These are phyloP conservation scores for Pterulicium gracile DNA, from an alignment of 1,284 basidiomycete genomes.

Conservation along the genomic window DNA sequence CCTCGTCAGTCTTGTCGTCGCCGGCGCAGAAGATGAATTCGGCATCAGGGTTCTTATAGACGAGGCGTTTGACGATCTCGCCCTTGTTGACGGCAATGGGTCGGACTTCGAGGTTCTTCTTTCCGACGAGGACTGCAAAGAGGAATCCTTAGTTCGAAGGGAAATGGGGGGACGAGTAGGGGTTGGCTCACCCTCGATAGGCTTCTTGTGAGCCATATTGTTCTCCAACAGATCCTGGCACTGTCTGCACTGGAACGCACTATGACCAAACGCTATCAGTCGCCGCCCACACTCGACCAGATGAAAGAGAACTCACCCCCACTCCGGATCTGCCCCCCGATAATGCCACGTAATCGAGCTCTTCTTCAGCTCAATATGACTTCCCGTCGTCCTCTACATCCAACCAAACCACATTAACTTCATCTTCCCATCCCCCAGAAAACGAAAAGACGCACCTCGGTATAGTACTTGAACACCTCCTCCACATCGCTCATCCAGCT, in stretches of 20 bases:
- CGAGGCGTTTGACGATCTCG: constrained; percentile 90
- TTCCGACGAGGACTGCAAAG: constrained; percentile 74
- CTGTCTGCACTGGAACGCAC: constrained; percentile 89
- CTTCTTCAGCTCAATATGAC: constrained; percentile 94
- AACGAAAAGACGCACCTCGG: constrained; percentile 46
- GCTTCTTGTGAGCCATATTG: constrained; percentile 77
- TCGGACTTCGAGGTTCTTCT: constrained; percentile 97
- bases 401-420: constrained; percentile 4
- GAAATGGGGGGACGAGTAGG: background rate
- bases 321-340: constrained; percentile 87
- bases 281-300: constrained; percentile 9
- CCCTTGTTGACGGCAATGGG: constrained; percentile 96
- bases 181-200: constrained; percentile 63
- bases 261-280: constrained; percentile 20
- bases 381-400: constrained; percentile 72
- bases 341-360: constrained; percentile 98
- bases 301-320: constrained; percentile 54
- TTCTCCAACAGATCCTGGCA: constrained; percentile 95
- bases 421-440: background rate
- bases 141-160: constrained; percentile 18
- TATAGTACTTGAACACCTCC: constrained; percentile 95
- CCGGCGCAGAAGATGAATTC: constrained; percentile 97
- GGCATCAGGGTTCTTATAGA: constrained; percentile 87
- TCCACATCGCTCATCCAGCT: constrained; percentile 94
- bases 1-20: constrained; percentile 97